These are phyloP conservation scores for Lotus japonicus DNA, from an alignment of 306 rosid species.

Conservation along the genomic window DNA sequence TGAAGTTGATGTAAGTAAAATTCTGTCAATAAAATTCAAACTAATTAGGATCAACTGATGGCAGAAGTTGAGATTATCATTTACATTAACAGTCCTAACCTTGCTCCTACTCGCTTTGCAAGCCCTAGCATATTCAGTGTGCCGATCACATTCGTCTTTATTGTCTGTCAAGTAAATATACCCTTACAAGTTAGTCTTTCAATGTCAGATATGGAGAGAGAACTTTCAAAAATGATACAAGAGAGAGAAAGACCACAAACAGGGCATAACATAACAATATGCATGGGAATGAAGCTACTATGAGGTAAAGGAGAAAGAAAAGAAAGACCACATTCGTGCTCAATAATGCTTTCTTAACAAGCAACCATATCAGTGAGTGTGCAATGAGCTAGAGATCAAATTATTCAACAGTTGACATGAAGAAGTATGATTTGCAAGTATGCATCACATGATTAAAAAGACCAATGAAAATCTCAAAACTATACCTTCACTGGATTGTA, in stretches of 20 bases:
- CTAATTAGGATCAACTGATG: slow-evolving; percentile 10
- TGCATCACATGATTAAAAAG: background rate
- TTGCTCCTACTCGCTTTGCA: slow-evolving; percentile 83
- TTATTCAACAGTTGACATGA: background rate
- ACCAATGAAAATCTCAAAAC: background rate
- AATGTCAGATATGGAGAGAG: background rate
- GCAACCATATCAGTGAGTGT: background rate
- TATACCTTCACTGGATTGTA: slow-evolving; percentile 93
- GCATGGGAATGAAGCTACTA: background rate
- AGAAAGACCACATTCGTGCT: too few relatives aligned
- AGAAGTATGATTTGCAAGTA: background rate
- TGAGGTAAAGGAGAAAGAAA: background rate
- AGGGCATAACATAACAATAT: background rate
- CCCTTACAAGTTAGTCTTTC: slow-evolving; percentile 19
- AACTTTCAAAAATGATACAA: background rate
- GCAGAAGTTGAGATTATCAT: background rate
- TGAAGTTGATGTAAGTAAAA: slow-evolving; percentile 76
- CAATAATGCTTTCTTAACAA: background rate
- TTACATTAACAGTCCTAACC: slow-evolving; percentile 23
- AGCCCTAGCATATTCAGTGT: slow-evolving; percentile 83
- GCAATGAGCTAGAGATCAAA: background rate
- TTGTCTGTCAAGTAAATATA: slow-evolving; percentile 46
- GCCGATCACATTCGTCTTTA: slow-evolving; percentile 79
- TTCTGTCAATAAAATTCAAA: slow-evolving; percentile 32
- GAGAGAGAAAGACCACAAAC: background rate